Conservation (phyloP, 495 filamentous ascomycete species). For the Hyaloscypha finlandica region DNA sequence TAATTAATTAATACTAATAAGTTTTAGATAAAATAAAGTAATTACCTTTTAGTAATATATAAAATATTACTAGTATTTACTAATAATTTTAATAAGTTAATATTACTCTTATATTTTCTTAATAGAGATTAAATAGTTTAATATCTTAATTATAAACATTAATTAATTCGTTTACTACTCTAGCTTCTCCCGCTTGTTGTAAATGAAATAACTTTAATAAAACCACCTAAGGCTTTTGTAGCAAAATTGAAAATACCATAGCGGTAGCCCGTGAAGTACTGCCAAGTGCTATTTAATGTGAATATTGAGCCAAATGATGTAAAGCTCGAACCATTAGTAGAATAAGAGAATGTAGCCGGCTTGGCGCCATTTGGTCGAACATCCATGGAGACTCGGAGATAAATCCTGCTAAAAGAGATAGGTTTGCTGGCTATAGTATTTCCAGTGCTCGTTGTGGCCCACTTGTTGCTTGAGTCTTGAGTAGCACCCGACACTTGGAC, state of each 20-base stretch:
- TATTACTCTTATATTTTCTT: too few species aligned
- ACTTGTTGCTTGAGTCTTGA: slow-evolving; percentile 28
- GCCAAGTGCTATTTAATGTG: slow-evolving; percentile 46
- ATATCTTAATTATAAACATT: too few species aligned
- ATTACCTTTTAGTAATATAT: too few species aligned
- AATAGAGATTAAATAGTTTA: too few species aligned
- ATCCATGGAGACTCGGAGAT: slow-evolving; percentile 22
- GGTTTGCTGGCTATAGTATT: slow-evolving; percentile 8
- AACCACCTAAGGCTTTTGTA: slow-evolving; percentile 35
- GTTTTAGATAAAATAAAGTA: too few species aligned
- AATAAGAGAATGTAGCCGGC: slow-evolving; percentile 52
- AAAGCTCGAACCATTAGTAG: slow-evolving; percentile 49
- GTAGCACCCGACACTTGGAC: slow-evolving; percentile 18
- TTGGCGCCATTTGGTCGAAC: slow-evolving; percentile 26
- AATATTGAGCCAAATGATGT: slow-evolving; percentile 43
- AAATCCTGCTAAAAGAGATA: background rate
- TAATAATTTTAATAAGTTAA: too few species aligned
- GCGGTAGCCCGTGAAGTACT: slow-evolving; percentile 57
- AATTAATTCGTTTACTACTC: too few species aligned
- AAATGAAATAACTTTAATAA: too few species aligned
- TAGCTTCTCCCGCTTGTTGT: too few species aligned
- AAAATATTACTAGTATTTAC: too few species aligned
- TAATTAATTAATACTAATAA: too few species aligned
- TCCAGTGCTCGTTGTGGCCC: slow-evolving; percentile 26
- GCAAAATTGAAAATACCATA: slow-evolving; percentile 61